Base-by-base conservation (phyloP, 176 grass and related monocot species). In the Echinochloa phyllopogon region DNA sequence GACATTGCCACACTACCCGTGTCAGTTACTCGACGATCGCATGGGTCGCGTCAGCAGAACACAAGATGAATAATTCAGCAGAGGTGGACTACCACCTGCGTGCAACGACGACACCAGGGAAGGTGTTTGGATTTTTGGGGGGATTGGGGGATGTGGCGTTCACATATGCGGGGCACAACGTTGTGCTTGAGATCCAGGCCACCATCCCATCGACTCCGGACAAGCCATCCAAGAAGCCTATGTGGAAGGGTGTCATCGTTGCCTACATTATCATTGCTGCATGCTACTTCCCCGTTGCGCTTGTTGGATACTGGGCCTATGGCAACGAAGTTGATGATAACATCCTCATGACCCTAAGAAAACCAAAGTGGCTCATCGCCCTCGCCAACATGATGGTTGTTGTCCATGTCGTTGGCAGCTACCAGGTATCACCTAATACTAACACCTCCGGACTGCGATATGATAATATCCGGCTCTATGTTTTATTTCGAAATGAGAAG, bases 161-260 rank as follows among this genome's bases (percentile, higher is more conserved):
- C 72, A 87, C 95, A 1, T 98, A 93, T 62, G 90, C 95, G 0
- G 95, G 92, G 0, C 95, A 98, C 89, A 98, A 95, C 23, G 92
- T 98, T 39, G 95, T 95, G 71, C 75, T 98, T 16, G 95, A 98
- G 79, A 98, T 98, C 75, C 95, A 98, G 47, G 95, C 95, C 48
- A 98, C 95, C 12, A 95, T 98, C 51, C 92, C 93, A 27, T 98
- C 95, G 0, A 80, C 88, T 21, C 92, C 95, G 23, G 90, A 80
- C 74, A 98, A 82, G 40, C 95, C 92, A 1, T 94, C 95, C 38
- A 98, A 98, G 82, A 98, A 87, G 87, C 89, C 95, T 14, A 98
- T 98, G 95, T 98, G 95, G 95, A 94, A 78, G 85, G 95, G 95
- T 10, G 95, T 95, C 17, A 18, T 98, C 1, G 92, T 98, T 8